phyloP scores from a whole-genome alignment of 2,329 filamentous ascomycete species.

The Lachnellula subtilissima region DNA sequence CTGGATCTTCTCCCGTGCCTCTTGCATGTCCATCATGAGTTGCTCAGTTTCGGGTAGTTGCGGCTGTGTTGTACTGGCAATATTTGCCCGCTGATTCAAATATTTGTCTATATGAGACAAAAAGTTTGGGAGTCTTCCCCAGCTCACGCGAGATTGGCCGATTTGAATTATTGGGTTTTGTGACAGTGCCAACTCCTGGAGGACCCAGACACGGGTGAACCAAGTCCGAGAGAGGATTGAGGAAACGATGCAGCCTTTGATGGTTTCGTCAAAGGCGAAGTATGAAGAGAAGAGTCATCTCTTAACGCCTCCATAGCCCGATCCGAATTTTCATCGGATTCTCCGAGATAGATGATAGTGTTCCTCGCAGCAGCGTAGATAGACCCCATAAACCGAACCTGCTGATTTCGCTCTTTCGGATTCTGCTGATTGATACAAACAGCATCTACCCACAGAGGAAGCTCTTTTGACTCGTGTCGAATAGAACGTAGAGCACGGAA shows the following conservation, averaged over 20 bases:
- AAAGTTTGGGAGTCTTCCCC: background rate
- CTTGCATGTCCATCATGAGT: background rate
- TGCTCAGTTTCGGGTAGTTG: background rate
- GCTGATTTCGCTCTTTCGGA: background rate
- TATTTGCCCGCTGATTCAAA: background rate
- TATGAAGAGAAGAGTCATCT: background rate
- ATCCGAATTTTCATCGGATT: background rate
- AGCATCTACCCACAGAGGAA: slow-evolving; percentile 1
- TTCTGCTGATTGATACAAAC: slow-evolving; percentile 5
- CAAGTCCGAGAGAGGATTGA: slow-evolving; percentile 33
- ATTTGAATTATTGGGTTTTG: background rate
- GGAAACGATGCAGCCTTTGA: slow-evolving; percentile 13
- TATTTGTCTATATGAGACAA: background rate
- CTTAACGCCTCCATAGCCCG: background rate
- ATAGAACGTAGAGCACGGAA: background rate
- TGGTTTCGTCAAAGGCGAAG: background rate
- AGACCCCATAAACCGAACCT: slow-evolving; percentile 1
- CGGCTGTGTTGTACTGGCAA: too few relatives aligned
- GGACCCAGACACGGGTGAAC: slow-evolving; percentile 36
- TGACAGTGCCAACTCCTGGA: slow-evolving; percentile 29
- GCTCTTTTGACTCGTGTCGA: background rate
- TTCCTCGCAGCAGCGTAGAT: slow-evolving; percentile 3
- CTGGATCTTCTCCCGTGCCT: background rate
- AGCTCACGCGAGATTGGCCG: background rate
- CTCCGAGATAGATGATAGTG: slow-evolving; percentile 9